Percentiles rank a stretch among this genome's conserved stretches.
phyloP scores from a whole-genome alignment of 345 rosid species.

The Passiflora organensis region DNA sequence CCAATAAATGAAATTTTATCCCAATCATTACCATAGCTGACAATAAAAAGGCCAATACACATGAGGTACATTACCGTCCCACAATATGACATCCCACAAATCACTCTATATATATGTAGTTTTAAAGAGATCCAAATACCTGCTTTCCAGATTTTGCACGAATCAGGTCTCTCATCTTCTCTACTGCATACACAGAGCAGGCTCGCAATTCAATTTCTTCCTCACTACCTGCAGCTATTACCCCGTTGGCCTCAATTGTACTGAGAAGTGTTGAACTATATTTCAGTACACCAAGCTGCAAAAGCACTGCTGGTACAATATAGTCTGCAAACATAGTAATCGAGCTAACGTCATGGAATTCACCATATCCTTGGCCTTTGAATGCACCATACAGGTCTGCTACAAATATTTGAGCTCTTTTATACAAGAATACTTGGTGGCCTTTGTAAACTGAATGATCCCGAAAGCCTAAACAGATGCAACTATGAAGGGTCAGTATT shows the following conservation, averaged over 20 bases:
- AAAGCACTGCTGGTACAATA: conserved; percentile 70
- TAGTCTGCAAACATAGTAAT: conserved; percentile 82
- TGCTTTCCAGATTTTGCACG: conserved; percentile 50
- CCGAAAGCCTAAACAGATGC: conserved; percentile 45
- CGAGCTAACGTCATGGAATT: conserved; percentile 54
- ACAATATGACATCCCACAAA: no score
- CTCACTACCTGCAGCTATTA: conserved; percentile 64
- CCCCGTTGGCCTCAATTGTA: conserved; percentile 37
- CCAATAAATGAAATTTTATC: no score
- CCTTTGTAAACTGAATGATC: conserved; percentile 79
- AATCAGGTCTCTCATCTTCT: conserved; percentile 65
- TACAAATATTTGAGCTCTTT: conserved; percentile 80
- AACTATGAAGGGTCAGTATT: conserved; percentile 8
- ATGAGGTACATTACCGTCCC: no score
- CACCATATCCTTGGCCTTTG: conserved; percentile 70
- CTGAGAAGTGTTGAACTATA: conserved; percentile 51
- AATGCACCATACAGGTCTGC: conserved; percentile 82
- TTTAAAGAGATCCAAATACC: conserved; percentile 29
- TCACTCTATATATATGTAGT: no score
- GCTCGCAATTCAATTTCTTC: conserved; percentile 85
- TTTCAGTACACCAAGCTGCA: conserved; percentile 68
- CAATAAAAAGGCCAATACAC: no score
- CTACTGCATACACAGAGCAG: conserved; percentile 75
- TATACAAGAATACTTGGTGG: conserved; percentile 67
- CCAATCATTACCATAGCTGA: no score